phyloP scores from a whole-genome alignment of 148 eudicot species.

The Silene uniflora region DNA sequence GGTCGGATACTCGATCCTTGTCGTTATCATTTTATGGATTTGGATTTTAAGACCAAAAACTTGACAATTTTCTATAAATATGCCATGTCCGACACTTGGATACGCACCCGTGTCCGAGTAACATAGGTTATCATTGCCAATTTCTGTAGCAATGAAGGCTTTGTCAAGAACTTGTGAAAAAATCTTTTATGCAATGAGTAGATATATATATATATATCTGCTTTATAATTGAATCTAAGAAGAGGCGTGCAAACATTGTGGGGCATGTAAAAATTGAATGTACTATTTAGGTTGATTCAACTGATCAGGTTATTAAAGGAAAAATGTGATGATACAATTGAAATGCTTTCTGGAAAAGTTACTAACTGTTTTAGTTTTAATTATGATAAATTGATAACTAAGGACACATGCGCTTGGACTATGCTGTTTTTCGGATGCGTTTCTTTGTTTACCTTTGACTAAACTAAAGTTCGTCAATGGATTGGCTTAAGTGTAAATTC shows the following conservation, averaged over 20 bases:
- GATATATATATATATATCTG: background rate
- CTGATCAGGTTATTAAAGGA: conserved; percentile 25
- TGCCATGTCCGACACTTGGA: no score
- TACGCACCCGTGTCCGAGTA: no score
- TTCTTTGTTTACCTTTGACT: conserved; percentile 15
- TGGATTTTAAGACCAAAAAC: no score
- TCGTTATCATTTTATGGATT: no score
- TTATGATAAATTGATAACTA: conserved; percentile 8
- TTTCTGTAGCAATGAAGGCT: conserved; percentile 5
- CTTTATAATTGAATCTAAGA: background rate
- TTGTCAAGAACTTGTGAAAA: background rate
- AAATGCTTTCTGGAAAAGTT: conserved; percentile 20
- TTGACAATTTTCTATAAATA: no score
- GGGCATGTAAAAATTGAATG: conserved; percentile 19
- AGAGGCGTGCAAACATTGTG: conserved; percentile 27
- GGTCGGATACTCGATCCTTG: no score
- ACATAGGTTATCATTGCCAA: no score
- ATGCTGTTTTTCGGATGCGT: conserved; percentile 24
- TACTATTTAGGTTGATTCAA: conserved; percentile 9
- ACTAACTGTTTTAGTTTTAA: conserved; percentile 12
- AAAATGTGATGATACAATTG: conserved; percentile 14
- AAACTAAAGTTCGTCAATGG: conserved; percentile 14
- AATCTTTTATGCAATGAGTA: background rate
- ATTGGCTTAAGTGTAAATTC: background rate
- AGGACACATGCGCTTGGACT: conserved; percentile 24